Conservation (phyloP, 1,139 yeast genomes). For the Nakaseomyces glabratus region DNA sequence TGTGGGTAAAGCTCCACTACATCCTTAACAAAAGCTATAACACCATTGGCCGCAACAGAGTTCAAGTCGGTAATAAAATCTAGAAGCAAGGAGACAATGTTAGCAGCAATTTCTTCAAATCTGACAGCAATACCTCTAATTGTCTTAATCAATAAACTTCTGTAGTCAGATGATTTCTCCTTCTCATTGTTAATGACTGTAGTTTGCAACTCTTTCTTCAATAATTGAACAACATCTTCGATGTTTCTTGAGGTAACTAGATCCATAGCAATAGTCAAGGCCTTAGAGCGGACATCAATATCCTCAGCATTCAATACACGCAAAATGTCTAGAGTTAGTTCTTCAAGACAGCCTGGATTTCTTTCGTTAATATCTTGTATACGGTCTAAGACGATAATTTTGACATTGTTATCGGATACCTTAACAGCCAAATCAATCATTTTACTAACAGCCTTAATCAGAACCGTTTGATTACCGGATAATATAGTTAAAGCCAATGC, state of each 20-base stretch:
- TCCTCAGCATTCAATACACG: conserved; percentile 83
- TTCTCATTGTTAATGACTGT: conserved; percentile 48
- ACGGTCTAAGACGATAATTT: conserved; percentile 83
- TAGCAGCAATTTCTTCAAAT: conserved; percentile 85
- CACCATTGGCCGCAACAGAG: conserved; percentile 81
- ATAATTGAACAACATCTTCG: conserved; percentile 83
- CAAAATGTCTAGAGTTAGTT: conserved; percentile 75
- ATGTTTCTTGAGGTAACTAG: conserved; percentile 83
- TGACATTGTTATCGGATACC: conserved; percentile 89
- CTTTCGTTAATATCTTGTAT: conserved; percentile 64
- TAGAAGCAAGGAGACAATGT: conserved; percentile 78
- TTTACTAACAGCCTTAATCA: conserved; percentile 70
- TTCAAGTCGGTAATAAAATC: conserved; percentile 82
- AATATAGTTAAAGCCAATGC: conserved; percentile 75
- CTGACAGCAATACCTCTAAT: conserved; percentile 84
- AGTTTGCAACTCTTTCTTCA: conserved; percentile 82
- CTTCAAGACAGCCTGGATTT: conserved; percentile 80
- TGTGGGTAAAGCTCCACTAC: conserved; percentile 89
- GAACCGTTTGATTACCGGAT: conserved; percentile 57
- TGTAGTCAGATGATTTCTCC: conserved; percentile 75
- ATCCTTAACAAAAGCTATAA: conserved; percentile 81
- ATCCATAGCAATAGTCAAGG: conserved; percentile 70
- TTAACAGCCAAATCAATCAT: conserved; percentile 82
- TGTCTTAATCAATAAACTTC: conserved; percentile 80
- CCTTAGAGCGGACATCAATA: conserved; percentile 81